phyloP scores from a whole-genome alignment of 225 moss, liverwort and hornwort species.

The Rhytidiadelphus loreus region DNA sequence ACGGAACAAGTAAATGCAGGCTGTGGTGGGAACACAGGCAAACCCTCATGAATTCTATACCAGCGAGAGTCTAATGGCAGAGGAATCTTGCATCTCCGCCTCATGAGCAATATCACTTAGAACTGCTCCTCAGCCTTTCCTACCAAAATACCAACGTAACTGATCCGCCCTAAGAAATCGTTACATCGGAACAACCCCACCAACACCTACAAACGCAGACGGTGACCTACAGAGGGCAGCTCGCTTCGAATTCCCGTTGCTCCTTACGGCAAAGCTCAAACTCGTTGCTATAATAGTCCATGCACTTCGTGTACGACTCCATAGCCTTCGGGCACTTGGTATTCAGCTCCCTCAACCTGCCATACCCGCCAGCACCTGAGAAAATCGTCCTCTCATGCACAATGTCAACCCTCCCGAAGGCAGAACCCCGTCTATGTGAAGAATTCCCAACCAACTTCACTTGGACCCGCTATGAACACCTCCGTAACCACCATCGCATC shows the following conservation, averaged over 20 bases:
- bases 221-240: constrained; percentile 46
- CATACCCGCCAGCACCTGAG: not conserved
- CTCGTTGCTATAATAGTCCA: constrained; percentile 93
- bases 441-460: not conserved
- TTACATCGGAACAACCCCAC: not conserved
- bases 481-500: not conserved
- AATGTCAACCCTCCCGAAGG: not conserved
- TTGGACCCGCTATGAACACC: not conserved
- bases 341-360: constrained; percentile 88
- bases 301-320: constrained; percentile 91
- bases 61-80: not conserved
- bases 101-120: constrained; percentile 1
- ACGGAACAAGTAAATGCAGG: not conserved
- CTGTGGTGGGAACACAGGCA: not conserved
- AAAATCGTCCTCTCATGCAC: not conserved
- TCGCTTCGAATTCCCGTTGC: constrained; percentile 82
- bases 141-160: not conserved
- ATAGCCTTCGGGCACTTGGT: constrained; percentile 89
- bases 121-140: not conserved
- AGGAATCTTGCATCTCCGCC: not conserved
- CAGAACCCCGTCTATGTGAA: not conserved
- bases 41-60: not conserved
- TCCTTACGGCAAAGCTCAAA: constrained; percentile 91
- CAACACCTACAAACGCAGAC: not conserved
- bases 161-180: not conserved